Conservation (phyloP, 768 basidiomycete species). For the Mycena metata region DNA sequence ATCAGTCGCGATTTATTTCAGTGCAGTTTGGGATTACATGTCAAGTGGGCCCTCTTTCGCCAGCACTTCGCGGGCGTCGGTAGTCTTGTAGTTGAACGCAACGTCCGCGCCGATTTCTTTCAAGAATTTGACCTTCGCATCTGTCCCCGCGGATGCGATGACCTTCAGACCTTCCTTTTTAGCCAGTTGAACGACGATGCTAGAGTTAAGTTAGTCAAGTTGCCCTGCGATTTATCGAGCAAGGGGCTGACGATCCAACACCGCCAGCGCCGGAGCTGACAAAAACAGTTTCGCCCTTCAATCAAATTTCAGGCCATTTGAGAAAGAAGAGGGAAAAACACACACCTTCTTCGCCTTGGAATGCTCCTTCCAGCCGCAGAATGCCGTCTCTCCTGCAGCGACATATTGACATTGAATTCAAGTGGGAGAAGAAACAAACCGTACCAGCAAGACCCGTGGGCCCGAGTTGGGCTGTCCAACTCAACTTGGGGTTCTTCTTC, state of each 20-base stretch:
- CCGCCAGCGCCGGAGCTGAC: conserved; percentile 14
- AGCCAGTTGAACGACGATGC: conserved; percentile 18
- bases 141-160: conserved; percentile 23
- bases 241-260: neutral
- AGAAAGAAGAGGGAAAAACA: neutral
- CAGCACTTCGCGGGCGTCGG: conserved; percentile 64
- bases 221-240: neutral
- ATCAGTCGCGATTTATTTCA: no score
- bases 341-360: conserved; percentile 35
- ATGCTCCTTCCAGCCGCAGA: conserved; percentile 43
- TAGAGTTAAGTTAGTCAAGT: neutral
- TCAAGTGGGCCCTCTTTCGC: conserved; percentile 66
- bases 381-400: conserved; percentile 44
- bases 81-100: conserved; percentile 82
- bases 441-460: conserved; percentile 68
- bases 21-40: no score
- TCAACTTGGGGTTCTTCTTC: conserved; percentile 18
- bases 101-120: conserved; percentile 75
- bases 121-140: conserved; percentile 62
- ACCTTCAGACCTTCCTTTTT: conserved; percentile 21
- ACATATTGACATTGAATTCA: no score
- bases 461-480: conserved; percentile 55
- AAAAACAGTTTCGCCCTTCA: conserved; percentile 21
- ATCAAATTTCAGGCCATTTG: no score
- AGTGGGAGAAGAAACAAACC: conserved; percentile 5